Evolutionary conservation across 2,329 filamentous ascomycete genomes (phyloP).

Genomic region (Alternaria sp.): DNA sequence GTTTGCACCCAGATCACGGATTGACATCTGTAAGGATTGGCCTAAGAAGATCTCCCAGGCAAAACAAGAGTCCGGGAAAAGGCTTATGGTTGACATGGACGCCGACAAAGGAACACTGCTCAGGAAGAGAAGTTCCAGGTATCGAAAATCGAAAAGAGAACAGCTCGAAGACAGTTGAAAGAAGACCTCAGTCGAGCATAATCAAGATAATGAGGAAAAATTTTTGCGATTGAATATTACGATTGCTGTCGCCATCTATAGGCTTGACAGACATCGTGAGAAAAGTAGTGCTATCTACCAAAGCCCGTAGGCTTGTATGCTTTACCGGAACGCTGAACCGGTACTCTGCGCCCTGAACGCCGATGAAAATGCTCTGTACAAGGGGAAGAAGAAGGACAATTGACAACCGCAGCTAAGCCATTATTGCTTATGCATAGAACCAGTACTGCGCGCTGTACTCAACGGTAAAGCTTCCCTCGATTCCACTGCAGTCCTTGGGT

Average conservation of each 20-base stretch:
- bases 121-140: conserved; percentile 40
- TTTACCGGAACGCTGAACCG: conserved; percentile 21
- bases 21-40: conserved; percentile 92
- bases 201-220: background rate
- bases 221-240: conserved; percentile 29
- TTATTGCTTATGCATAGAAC: conserved; percentile 56
- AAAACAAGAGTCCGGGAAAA: conserved; percentile 23
- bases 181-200: background rate
- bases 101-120: conserved; percentile 5
- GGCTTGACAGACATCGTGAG: conserved; percentile 28
- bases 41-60: conserved; percentile 70
- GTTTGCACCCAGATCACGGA: conserved; percentile 81
- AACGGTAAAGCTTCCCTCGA: conserved; percentile 71
- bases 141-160: conserved; percentile 36
- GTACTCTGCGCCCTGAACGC: conserved; percentile 33
- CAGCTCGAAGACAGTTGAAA: conserved; percentile 29
- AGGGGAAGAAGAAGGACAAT: background rate
- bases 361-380: conserved; percentile 45
- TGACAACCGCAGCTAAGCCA: background rate
- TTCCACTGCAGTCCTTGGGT: conserved; percentile 75
- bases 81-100: conserved; percentile 16
- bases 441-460: conserved; percentile 85
- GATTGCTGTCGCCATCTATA: conserved; percentile 25
- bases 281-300: conserved; percentile 31
- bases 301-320: conserved; percentile 19